A percentile compares a stretch with the other conserved stretches of the same genome.
Evolutionary conservation across 2,329 filamentous ascomycete genomes (phyloP).

Genomic region (Cordyceps cateniannulata): DNA sequence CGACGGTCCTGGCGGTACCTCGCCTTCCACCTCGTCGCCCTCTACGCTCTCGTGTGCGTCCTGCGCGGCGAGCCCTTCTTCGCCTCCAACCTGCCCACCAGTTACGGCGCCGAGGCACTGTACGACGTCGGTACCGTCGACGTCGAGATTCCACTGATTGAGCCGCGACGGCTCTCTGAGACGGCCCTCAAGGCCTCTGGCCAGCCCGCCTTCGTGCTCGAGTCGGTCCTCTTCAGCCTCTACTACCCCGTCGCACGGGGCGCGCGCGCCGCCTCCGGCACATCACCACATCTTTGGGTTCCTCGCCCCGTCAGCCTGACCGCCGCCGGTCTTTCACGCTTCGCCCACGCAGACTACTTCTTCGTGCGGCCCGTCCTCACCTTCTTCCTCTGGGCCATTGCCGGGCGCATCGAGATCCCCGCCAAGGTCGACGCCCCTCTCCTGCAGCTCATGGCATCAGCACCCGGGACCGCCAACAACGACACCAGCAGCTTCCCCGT

Average conservation of each 20-base stretch:
- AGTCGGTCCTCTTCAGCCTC: conserved; percentile 42
- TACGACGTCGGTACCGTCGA: conserved; percentile 42
- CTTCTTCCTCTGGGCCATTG: conserved; percentile 34
- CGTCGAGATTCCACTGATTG: conserved; percentile 36
- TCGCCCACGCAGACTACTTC: conserved; percentile 37
- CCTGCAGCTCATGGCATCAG: conserved; percentile 15
- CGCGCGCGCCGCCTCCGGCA: conserved; percentile 16
- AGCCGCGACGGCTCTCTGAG: conserved; percentile 25
- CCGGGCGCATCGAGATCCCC: conserved; percentile 39
- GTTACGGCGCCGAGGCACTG: conserved; percentile 28
- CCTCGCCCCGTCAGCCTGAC: conserved; percentile 36
- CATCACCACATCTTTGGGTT: conserved; percentile 36
- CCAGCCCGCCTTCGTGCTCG: conserved; percentile 36
- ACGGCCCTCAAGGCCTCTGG: conserved; percentile 27
- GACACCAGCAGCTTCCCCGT: conserved; percentile 30
- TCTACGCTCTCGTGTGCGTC: conserved; percentile 10
- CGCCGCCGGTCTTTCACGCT: conserved; percentile 40
- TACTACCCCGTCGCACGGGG: conserved; percentile 38
- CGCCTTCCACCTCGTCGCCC: conserved; percentile 2
- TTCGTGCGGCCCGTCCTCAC: conserved; percentile 37
- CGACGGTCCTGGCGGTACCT: conserved; percentile 7
- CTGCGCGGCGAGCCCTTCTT: conserved; percentile 36
- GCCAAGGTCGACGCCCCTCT: conserved; percentile 41
- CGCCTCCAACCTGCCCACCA: conserved; percentile 34
- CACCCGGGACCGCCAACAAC: background rate